Conservation (phyloP, 257 asterid species). For the Salvia splendens region DNA sequence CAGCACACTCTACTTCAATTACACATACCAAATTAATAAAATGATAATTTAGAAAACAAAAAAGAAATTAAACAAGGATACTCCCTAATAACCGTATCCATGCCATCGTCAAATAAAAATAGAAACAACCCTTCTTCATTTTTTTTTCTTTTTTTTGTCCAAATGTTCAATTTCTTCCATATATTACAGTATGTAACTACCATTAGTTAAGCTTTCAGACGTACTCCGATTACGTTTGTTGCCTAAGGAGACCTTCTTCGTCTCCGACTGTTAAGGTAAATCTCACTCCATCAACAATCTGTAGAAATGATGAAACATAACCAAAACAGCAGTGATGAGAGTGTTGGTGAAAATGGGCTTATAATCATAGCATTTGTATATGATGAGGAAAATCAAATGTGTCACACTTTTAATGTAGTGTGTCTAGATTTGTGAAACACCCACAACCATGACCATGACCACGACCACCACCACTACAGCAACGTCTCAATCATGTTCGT, state of each 20-base stretch:
- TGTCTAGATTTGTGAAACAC: slow-evolving; percentile 31
- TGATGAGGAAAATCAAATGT: slow-evolving; percentile 32
- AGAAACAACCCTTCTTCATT: slow-evolving; percentile 31
- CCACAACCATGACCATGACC: slow-evolving; percentile 36
- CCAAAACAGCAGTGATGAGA: background rate
- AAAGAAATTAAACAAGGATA: slow-evolving; percentile 53
- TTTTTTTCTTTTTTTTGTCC: background rate
- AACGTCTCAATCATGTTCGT: slow-evolving; percentile 34
- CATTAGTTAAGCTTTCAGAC: slow-evolving; percentile 37
- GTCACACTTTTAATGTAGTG: slow-evolving; percentile 34
- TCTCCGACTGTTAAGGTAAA: slow-evolving; percentile 42
- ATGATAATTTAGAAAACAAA: slow-evolving; percentile 14
- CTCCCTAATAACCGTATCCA: slow-evolving; percentile 85
- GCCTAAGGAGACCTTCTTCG: slow-evolving; percentile 43
- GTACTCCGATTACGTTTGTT: slow-evolving; percentile 35
- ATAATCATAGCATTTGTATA: slow-evolving; percentile 24
- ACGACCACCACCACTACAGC: slow-evolving; percentile 39
- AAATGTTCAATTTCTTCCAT: slow-evolving; percentile 26
- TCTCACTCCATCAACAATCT: slow-evolving; percentile 41
- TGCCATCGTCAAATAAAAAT: slow-evolving; percentile 51
- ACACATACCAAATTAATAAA: slow-evolving; percentile 40
- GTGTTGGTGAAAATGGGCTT: slow-evolving; percentile 29
- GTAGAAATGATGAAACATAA: slow-evolving; percentile 32
- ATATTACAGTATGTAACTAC: slow-evolving; percentile 49
- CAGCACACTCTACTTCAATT: slow-evolving; percentile 39